A percentile compares a stretch with the other conserved stretches of the same genome.
These are phyloP conservation scores for Botrytis porri DNA, from an alignment of 2,329 filamentous ascomycete genomes.

Conservation along the genomic window DNA sequence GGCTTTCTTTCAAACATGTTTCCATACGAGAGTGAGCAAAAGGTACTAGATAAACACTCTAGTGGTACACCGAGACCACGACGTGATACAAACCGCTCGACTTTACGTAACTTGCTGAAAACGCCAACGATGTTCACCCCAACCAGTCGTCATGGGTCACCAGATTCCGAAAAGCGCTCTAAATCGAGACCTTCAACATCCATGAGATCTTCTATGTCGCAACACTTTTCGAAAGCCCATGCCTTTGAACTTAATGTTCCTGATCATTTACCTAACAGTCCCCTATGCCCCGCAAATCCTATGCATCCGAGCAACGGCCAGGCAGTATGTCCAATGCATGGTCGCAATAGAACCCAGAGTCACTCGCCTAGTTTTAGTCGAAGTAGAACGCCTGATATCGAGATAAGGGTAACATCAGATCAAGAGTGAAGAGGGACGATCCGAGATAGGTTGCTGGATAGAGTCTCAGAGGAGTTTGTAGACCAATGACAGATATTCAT, in stretches of 20 bases:
- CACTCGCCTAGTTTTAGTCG: background rate
- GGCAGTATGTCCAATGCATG: conserved; percentile 45
- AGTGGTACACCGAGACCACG: background rate
- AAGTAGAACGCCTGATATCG: conserved; percentile 23
- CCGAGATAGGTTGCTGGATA: background rate
- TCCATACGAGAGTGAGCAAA: conserved; percentile 2
- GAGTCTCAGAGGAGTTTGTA: background rate
- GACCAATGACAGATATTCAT: background rate
- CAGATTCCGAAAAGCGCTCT: background rate
- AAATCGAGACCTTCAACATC: background rate
- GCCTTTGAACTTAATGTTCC: conserved; percentile 42
- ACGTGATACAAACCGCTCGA: background rate
- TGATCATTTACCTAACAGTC: conserved; percentile 45
- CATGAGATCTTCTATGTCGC: background rate
- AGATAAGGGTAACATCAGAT: conserved; percentile 10
- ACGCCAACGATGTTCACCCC: background rate
- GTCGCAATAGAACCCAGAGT: conserved; percentile 28
- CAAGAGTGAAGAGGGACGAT: background rate
- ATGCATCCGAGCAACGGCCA: conserved; percentile 41
- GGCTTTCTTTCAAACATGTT: conserved; percentile 30
- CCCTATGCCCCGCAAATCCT: conserved; percentile 43
- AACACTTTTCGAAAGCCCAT: background rate
- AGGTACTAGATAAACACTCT: background rate
- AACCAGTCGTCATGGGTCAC: background rate
- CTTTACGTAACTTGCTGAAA: background rate